Evolutionary conservation across 169 alveolate species (phyloP), one percentile per base, ranked within the genome.

Genomic region (Theileria orientalis): DNA sequence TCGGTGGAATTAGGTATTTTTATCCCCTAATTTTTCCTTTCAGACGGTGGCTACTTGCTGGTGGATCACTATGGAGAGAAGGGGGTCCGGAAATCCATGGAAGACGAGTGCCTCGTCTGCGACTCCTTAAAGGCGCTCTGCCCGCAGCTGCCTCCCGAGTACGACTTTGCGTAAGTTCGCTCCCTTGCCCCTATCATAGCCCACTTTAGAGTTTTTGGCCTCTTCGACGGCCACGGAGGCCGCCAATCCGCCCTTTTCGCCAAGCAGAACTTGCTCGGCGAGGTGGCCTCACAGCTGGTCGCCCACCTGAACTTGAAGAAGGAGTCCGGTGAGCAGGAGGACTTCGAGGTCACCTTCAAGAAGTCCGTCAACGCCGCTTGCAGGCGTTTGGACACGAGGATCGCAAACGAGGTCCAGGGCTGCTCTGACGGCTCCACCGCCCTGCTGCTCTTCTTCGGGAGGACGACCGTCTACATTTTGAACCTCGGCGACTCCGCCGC

Each of bases 401-500:
- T 84, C 71, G 82, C 90, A 1, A 78, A 66, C 30, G 90, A 74
- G 11, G 44, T 83, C 25, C 37, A 0, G 9, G 86, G 62, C 9
- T 80, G 84, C 25, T 56, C 44, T 27, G 95, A 92, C 40, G 95
- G 95, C n/a, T 91, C 92, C 75, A 92, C 95, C 25, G 93, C 93
- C 30, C 83, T 92, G 25, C 71, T 92, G 54, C 56, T 86, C 30
- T 78, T 92, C 59, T 42, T 92, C 46, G 73, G 70, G 40, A 76
- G 74, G 40, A 74, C 66, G 14, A 82, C 70, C 41, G 89, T 87
- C 32, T 92, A 60, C 83, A 74, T 90, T 19, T 76, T 90, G 35
- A 85, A 92, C 66, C 76, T 92, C 72, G 95, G 95, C 27, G 95
- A 92, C 49, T 90, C 95, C 16, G 87, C 92, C 29, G 95, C 95